These are phyloP conservation scores for Herpotrichia juniperi DNA, from an alignment of 2,329 filamentous ascomycete species.

Conservation along the genomic window DNA sequence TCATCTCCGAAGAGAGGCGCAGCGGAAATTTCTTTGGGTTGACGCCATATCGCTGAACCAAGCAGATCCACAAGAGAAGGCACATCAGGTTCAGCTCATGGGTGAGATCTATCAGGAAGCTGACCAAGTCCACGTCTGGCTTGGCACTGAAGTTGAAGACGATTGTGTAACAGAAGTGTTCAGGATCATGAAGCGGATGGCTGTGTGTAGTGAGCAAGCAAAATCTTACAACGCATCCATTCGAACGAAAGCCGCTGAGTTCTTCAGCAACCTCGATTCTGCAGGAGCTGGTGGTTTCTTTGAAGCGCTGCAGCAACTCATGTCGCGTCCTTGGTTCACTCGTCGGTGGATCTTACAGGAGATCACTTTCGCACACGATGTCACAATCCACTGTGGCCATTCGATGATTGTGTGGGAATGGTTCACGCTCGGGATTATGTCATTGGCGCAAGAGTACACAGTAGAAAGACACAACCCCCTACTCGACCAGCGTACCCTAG, in stretches of 20 bases:
- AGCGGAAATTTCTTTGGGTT: conserved; percentile 2
- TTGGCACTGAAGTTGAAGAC: neutral
- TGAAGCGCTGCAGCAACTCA: neutral
- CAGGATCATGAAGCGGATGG: neutral
- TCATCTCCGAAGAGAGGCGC: neutral
- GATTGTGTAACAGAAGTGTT: neutral
- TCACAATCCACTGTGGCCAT: neutral
- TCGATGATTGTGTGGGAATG: neutral
- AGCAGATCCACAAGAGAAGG: conserved; percentile 3
- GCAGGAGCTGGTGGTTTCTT: neutral
- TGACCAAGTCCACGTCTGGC: neutral
- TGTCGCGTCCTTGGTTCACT: neutral
- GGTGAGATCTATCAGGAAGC: conserved; percentile 5
- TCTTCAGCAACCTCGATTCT: neutral
- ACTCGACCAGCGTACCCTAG: too few relatives aligned
- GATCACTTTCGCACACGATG: neutral
- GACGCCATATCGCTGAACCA: conserved; percentile 10
- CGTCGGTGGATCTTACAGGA: neutral
- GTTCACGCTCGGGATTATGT: neutral
- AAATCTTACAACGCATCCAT: neutral
- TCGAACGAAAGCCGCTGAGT: neutral
- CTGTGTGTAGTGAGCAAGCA: neutral
- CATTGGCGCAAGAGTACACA: neutral
- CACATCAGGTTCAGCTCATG: conserved; percentile 9
- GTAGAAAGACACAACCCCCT: too few relatives aligned